Evolutionary conservation across 164 flowering plant genomes (phyloP).

Genomic region (Vitis rupestris): DNA sequence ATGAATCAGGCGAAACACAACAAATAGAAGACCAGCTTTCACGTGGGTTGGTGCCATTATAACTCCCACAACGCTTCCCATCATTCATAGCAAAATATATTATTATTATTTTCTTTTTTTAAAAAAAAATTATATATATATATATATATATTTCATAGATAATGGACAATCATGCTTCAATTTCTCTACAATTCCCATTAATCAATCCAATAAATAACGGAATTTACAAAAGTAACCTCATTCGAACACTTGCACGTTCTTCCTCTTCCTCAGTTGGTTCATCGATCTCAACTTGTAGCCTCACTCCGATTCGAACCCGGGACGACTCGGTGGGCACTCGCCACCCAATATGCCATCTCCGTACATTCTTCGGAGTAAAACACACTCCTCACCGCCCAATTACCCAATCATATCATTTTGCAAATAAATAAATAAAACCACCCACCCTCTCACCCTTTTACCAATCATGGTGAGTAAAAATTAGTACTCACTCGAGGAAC

Average conservation of each 20-base stretch:
- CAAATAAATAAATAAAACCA: slow-evolving; percentile 4
- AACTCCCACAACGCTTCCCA: slow-evolving; percentile 17
- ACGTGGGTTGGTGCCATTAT: slow-evolving; percentile 20
- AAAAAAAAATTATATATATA: no score
- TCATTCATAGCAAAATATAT: not conserved
- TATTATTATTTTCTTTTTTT: no score
- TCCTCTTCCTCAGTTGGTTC: not conserved
- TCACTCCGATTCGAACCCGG: slow-evolving; percentile 54
- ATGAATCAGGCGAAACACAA: slow-evolving; percentile 14
- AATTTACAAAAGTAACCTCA: slow-evolving; percentile 29
- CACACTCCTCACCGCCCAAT: slow-evolving; percentile 4
- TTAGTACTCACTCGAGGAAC: slow-evolving; percentile 1
- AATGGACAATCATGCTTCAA: slow-evolving; percentile 9
- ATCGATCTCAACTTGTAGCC: not conserved
- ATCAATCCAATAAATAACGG: slow-evolving; percentile 24
- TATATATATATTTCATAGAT: not conserved
- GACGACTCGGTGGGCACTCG: slow-evolving; percentile 58
- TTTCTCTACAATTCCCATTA: slow-evolving; percentile 25
- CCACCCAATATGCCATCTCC: slow-evolving; percentile 51
- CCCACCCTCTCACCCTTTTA: not conserved
- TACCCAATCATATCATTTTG: not conserved
- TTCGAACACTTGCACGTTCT: no score
- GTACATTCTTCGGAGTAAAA: slow-evolving; percentile 31
- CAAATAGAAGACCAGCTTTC: slow-evolving; percentile 5
- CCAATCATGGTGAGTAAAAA: not conserved